These are phyloP conservation scores for Populus simonii DNA, from an alignment of 345 rosid genomes.

Conservation along the genomic window DNA sequence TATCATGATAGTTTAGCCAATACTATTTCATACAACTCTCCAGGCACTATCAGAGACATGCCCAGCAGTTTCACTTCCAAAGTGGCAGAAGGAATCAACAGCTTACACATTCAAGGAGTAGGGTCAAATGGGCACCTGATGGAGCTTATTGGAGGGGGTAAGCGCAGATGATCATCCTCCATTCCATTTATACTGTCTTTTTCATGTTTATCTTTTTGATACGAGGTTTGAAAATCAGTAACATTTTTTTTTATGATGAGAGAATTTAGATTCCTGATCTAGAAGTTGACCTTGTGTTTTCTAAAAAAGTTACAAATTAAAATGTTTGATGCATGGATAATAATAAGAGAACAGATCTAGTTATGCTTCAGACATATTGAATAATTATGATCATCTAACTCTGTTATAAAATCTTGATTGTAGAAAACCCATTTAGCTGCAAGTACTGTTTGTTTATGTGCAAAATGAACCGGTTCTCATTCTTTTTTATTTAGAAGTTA, in stretches of 20 bases:
- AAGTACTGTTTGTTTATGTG: not conserved
- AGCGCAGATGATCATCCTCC: slow-evolving; percentile 15
- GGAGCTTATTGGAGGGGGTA: slow-evolving; percentile 48
- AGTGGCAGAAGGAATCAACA: slow-evolving; percentile 50
- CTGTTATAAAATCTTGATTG: not conserved
- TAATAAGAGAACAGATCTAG: not conserved
- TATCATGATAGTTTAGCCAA: slow-evolving; percentile 56
- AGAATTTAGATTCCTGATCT: not conserved
- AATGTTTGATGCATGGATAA: not conserved
- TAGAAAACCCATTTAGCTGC: not conserved
- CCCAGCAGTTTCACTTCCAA: slow-evolving; percentile 22
- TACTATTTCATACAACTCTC: slow-evolving; percentile 56
- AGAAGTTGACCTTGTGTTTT: not conserved
- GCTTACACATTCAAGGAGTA: slow-evolving; percentile 46
- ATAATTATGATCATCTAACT: not conserved
- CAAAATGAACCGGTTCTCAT: not conserved
- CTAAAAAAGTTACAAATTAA: not conserved
- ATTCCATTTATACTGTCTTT: slow-evolving; percentile 3
- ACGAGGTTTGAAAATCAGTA: not conserved
- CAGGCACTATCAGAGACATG: slow-evolving; percentile 38
- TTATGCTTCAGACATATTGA: not conserved
- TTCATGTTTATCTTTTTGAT: not conserved
- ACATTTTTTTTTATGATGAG: not conserved
- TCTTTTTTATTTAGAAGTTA: not conserved
- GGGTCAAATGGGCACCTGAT: slow-evolving; percentile 41